Evolutionary conservation across 2,329 filamentous ascomycete genomes (phyloP).

Genomic region (Botrytis aclada): DNA sequence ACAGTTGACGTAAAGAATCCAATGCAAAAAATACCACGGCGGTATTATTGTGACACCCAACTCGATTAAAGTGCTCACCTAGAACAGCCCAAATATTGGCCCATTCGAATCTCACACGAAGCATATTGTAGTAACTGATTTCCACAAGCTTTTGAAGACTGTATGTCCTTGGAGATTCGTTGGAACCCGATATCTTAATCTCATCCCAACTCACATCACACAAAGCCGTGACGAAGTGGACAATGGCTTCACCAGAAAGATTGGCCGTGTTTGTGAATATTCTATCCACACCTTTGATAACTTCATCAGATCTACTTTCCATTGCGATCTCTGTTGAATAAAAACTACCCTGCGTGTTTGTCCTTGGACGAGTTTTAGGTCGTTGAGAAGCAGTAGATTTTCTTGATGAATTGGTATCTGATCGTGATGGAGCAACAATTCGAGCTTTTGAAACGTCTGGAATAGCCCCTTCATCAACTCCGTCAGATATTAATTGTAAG

Average conservation of each 20-base stretch:
- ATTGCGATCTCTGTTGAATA: slow-evolving; percentile 79
- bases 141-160: slow-evolving; percentile 97
- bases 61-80: slow-evolving; percentile 97
- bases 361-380: slow-evolving; percentile 47
- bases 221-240: slow-evolving; percentile 87
- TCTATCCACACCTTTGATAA: slow-evolving; percentile 86
- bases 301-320: slow-evolving; percentile 88
- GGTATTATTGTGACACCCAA: slow-evolving; percentile 94
- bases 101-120: slow-evolving; percentile 96
- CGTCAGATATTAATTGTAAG: slow-evolving; percentile 89
- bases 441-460: slow-evolving; percentile 87
- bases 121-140: slow-evolving; percentile 99
- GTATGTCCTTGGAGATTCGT: slow-evolving; percentile 93
- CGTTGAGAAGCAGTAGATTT: slow-evolving; percentile 63
- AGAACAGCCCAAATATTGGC: slow-evolving; percentile 95
- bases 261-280: slow-evolving; percentile 97
- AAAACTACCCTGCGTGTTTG: slow-evolving; percentile 44
- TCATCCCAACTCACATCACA: slow-evolving; percentile 99
- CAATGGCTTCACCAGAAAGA: slow-evolving; percentile 88
- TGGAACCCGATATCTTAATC: slow-evolving; percentile 94
- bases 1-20: slow-evolving; percentile 90
- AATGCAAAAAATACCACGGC: slow-evolving; percentile 96
- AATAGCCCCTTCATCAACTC: slow-evolving; percentile 87
- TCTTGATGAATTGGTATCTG: slow-evolving; percentile 53
- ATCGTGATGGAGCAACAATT: slow-evolving; percentile 56